Evolutionary conservation across 495 filamentous ascomycete genomes (phyloP).

Genomic region (Xeromyces bisporus): DNA sequence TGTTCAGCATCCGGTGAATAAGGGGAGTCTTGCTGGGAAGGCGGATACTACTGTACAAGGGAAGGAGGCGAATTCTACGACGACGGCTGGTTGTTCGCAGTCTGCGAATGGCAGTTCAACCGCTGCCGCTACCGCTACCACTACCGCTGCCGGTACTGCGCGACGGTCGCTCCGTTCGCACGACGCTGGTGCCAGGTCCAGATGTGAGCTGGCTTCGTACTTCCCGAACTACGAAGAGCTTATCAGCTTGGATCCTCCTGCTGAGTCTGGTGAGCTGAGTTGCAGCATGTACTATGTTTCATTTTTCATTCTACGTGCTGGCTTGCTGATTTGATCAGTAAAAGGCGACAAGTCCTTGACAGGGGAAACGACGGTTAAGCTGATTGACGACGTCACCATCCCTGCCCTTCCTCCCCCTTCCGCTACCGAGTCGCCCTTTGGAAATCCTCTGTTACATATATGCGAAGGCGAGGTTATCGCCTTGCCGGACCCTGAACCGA

Average conservation of each 20-base stretch:
- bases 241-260: constrained; percentile 63
- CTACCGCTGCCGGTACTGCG: constrained; percentile 5
- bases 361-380: constrained; percentile 25
- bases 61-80: neutral
- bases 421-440: constrained; percentile 15
- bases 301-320: neutral
- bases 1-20: neutral
- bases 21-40: constrained; percentile 2
- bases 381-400: constrained; percentile 28
- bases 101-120: too few species aligned
- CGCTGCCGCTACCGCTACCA: neutral
- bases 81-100: too few species aligned
- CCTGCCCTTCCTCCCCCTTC: constrained; percentile 9
- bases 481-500: constrained; percentile 7
- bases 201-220: constrained; percentile 75
- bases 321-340: neutral
- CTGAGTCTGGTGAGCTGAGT: constrained; percentile 46
- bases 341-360: constrained; percentile 29
- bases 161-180: constrained; percentile 34
- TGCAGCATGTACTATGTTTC: constrained; percentile 1
- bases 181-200: constrained; percentile 42
- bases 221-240: constrained; percentile 86
- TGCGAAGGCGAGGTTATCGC: constrained; percentile 18
- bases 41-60: constrained; percentile 1
- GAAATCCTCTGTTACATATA: constrained; percentile 25